A percentile compares a stretch with the other conserved stretches of the same genome.
phyloP scores from a whole-genome alignment of 495 filamentous ascomycete species.

The Lophiotrema nucula region DNA sequence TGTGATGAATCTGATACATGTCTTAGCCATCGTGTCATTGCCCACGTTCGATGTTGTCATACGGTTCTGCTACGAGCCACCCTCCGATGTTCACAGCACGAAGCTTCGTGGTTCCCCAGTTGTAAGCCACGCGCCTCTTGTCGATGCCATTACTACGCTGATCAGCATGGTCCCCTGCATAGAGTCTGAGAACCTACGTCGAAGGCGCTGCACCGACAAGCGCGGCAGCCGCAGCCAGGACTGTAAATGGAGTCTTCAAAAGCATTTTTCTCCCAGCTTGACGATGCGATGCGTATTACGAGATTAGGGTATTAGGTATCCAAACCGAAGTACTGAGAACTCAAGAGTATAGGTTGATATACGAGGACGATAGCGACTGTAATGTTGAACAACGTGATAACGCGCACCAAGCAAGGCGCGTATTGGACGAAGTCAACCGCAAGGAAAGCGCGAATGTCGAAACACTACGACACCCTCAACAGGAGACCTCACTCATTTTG shows the following conservation, averaged over 20 bases:
- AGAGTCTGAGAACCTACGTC: background rate
- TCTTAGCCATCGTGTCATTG: background rate
- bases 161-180: background rate
- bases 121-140: slow-evolving; percentile 25
- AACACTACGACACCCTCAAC: too few relatives aligned
- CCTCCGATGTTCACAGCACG: slow-evolving; percentile 47
- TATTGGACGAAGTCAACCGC: too few relatives aligned
- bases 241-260: background rate
- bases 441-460: too few relatives aligned
- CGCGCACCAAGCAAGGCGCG: background rate
- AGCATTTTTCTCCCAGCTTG: background rate
- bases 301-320: background rate
- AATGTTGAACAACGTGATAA: background rate
- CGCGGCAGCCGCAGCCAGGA: background rate
- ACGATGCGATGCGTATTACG: background rate
- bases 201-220: slow-evolving; percentile 2
- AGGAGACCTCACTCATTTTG: too few relatives aligned
- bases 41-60: background rate
- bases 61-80: slow-evolving; percentile 47
- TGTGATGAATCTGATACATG: slow-evolving; percentile 42
- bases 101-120: slow-evolving; percentile 38
- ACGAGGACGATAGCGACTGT: background rate
- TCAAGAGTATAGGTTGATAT: background rate
- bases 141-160: background rate
- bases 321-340: too few relatives aligned